Conservation (phyloP, 208 protist species). For the Wallacemonas collosoma region DNA sequence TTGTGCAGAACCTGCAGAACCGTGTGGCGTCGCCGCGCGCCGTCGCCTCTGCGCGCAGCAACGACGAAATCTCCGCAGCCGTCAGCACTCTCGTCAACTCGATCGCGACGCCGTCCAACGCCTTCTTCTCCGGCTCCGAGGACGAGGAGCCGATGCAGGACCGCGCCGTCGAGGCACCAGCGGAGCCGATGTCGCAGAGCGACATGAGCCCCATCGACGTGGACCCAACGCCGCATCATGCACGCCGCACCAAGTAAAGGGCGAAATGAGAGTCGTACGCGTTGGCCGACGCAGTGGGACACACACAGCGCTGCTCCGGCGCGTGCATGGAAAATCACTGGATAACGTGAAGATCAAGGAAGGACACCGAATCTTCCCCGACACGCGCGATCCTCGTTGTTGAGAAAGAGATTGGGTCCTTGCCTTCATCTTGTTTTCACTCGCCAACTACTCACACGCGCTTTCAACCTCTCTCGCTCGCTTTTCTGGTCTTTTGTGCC, state of each 20-base stretch:
- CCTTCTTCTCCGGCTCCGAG: slow-evolving; percentile 26
- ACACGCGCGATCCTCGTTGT: too few species aligned
- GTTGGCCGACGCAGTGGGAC: neutral
- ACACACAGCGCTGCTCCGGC: too few species aligned
- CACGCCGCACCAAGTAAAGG: slow-evolving; percentile 5
- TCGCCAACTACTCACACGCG: too few species aligned
- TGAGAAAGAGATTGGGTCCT: too few species aligned
- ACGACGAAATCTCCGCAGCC: slow-evolving; percentile 43
- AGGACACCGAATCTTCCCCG: too few species aligned
- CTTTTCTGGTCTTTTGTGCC: too few species aligned
- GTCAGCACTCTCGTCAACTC: slow-evolving; percentile 54
- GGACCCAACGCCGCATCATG: neutral
- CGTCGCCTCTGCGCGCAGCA: slow-evolving; percentile 55
- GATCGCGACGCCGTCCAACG: slow-evolving; percentile 60
- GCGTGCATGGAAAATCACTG: too few species aligned
- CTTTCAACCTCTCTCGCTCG: too few species aligned
- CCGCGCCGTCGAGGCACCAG: neutral
- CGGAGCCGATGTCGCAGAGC: neutral
- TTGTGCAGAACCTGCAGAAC: slow-evolving; percentile 57
- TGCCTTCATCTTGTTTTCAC: too few species aligned
- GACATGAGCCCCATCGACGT: slow-evolving; percentile 23
- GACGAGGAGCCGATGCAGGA: neutral
- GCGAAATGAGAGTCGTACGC: neutral
- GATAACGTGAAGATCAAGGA: too few species aligned
- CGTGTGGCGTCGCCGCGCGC: slow-evolving; percentile 64